Evolutionary conservation across 768 basidiomycete genomes (phyloP).

Genomic region (Mycena galopus): DNA sequence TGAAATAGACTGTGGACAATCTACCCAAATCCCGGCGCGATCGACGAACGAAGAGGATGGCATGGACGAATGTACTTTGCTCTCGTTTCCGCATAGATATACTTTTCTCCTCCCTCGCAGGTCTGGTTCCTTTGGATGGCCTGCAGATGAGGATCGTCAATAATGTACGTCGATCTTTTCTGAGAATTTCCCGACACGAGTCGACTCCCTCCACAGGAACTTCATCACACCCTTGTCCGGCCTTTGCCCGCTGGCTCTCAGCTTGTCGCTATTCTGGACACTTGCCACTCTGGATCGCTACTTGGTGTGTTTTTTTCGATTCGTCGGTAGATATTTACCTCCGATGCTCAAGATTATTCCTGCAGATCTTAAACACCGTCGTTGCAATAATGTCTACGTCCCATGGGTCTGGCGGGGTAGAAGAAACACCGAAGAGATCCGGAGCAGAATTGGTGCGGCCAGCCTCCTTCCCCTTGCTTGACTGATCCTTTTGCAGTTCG

Average conservation of each 20-base stretch:
- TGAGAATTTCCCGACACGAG: background rate
- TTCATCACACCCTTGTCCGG: conserved; percentile 6
- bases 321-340: background rate
- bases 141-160: conserved; percentile 19
- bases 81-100: background rate
- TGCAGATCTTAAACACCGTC: conserved; percentile 28
- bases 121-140: conserved; percentile 12
- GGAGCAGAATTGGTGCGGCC: conserved; percentile 20
- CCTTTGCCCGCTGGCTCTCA: conserved; percentile 22
- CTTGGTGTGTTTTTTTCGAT: conserved; percentile 10
- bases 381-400: conserved; percentile 28
- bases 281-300: conserved; percentile 24
- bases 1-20: conserved; percentile 20
- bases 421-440: background rate
- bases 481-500: conserved; percentile 9
- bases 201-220: conserved; percentile 9
- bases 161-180: background rate
- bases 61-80: conserved; percentile 19
- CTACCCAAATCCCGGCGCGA: conserved; percentile 1
- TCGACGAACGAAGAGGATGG: conserved; percentile 29
- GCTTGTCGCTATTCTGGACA: conserved; percentile 32
- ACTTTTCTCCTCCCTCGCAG: background rate
- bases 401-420: conserved; percentile 23
- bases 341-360: background rate
- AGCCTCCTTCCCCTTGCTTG: background rate